Conservation (phyloP, 106 monocot genomes). For the Allium sativum region DNA sequence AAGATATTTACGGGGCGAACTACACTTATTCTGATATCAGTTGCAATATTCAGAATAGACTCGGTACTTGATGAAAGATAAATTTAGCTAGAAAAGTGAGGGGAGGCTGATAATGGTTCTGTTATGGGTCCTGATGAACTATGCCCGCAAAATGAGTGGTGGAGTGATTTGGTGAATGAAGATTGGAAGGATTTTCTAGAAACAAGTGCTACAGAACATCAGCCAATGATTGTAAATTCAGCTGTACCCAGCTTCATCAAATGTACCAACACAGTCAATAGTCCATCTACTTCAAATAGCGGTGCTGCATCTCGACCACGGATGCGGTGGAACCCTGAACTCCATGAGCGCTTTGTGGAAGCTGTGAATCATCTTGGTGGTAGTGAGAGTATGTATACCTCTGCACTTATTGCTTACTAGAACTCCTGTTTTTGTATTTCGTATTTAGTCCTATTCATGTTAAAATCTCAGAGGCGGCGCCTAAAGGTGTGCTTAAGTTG, state of each 20-base stretch:
- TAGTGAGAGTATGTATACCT: conserved; percentile 54
- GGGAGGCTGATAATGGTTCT: not conserved
- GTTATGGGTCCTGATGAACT: conserved; percentile 21
- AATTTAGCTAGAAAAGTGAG: not conserved
- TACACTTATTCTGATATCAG: too few relatives aligned
- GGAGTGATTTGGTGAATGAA: conserved; percentile 15
- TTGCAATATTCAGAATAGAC: not conserved
- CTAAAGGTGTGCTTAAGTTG: conserved; percentile 88
- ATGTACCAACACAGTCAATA: conserved; percentile 15
- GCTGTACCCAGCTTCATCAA: conserved; percentile 19
- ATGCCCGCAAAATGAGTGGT: conserved; percentile 32
- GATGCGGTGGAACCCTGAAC: conserved; percentile 86
- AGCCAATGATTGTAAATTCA: conserved; percentile 22
- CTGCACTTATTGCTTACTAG: not conserved
- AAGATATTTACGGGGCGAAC: too few relatives aligned
- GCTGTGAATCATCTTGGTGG: conserved; percentile 90
- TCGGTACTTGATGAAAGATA: not conserved
- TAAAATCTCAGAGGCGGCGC: conserved; percentile 57
- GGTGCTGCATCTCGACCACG: conserved; percentile 34
- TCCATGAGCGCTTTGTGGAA: conserved; percentile 76
- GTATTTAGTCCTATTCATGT: not conserved
- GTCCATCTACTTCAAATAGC: conserved; percentile 31
- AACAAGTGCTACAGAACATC: conserved; percentile 18
- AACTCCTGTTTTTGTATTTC: not conserved
- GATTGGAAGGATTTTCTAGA: conserved; percentile 39